Conservation (phyloP, 169 alveolate species). For the Cryptosporidium xiaoi region DNA sequence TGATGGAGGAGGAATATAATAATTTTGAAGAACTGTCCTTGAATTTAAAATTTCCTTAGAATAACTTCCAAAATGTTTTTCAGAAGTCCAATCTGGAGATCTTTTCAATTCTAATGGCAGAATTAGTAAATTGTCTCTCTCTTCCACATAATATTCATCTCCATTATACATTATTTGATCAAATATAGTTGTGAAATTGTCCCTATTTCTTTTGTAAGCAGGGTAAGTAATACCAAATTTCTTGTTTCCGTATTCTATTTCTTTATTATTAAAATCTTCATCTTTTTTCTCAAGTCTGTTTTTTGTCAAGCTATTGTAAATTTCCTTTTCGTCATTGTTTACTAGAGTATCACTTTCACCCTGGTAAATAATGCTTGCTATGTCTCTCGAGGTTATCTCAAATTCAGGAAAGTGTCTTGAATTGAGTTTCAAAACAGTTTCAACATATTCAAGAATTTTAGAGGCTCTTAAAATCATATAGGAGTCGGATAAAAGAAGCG, state of each 20-base stretch:
- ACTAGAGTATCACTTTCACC: constrained; percentile 46
- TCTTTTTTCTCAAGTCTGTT: constrained; percentile 1
- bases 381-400: constrained; percentile 54
- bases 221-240: constrained; percentile 18
- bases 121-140: neutral
- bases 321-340: constrained; percentile 1
- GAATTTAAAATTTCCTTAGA: constrained; percentile 14
- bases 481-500: constrained; percentile 1
- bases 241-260: neutral
- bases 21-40: constrained; percentile 24
- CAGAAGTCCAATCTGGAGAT: constrained; percentile 68
- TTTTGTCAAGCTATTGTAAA: constrained; percentile 13
- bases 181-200: constrained; percentile 45
- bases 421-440: constrained; percentile 37
- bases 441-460: constrained; percentile 21
- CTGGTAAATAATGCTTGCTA: constrained; percentile 44
- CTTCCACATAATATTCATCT: neutral
- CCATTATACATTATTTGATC: constrained; percentile 49
- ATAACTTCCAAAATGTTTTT: constrained; percentile 49
- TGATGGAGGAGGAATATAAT: constrained; percentile 70
- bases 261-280: neutral
- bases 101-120: constrained; percentile 45
- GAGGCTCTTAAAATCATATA: constrained; percentile 30
- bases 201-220: constrained; percentile 32
- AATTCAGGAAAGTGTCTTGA: constrained; percentile 34